These are phyloP conservation scores for Tardiomyces depauwii DNA, from an alignment of 1,139 yeast species.

Conservation along the genomic window DNA sequence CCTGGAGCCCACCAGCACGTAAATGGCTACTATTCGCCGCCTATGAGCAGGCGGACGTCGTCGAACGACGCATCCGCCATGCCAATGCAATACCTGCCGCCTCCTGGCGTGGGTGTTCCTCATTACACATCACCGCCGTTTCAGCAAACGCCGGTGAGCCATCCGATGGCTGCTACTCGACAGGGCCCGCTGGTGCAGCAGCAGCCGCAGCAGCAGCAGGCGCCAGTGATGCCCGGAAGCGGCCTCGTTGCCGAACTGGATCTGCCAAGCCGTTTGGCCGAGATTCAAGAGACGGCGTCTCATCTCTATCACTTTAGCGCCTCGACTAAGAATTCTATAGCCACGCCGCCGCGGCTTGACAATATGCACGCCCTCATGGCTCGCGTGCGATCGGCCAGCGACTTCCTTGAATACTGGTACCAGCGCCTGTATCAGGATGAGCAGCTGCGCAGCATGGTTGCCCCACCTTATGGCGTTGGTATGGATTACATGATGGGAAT, in stretches of 20 bases:
- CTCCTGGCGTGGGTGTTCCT: background rate
- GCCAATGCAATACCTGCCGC: background rate
- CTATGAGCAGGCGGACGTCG: background rate
- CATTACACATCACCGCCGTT: background rate
- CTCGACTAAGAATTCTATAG: conserved; percentile 7
- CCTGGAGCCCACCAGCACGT: background rate
- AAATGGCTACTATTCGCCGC: background rate
- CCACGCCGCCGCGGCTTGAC: conserved; percentile 10
- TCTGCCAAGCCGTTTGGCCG: conserved; percentile 7
- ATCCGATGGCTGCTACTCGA: background rate
- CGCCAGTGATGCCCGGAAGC: background rate
- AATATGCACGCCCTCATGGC: conserved; percentile 10
- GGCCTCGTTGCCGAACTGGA: background rate
- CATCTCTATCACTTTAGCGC: conserved; percentile 12
- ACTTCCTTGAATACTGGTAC: conserved; percentile 14
- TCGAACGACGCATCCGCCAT: background rate
- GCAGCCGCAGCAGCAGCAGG: background rate
- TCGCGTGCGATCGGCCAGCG: conserved; percentile 11
- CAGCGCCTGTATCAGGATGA: conserved; percentile 10
- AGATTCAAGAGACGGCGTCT: conserved; percentile 14
- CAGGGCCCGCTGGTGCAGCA: background rate
- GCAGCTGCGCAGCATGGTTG: conserved; percentile 2
- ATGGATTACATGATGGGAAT: background rate
- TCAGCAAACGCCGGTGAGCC: conserved; percentile 1
- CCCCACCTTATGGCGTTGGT: background rate